Evolutionary conservation across 2,329 filamentous ascomycete genomes (phyloP).

Genomic region (Fusarium ramigenum): DNA sequence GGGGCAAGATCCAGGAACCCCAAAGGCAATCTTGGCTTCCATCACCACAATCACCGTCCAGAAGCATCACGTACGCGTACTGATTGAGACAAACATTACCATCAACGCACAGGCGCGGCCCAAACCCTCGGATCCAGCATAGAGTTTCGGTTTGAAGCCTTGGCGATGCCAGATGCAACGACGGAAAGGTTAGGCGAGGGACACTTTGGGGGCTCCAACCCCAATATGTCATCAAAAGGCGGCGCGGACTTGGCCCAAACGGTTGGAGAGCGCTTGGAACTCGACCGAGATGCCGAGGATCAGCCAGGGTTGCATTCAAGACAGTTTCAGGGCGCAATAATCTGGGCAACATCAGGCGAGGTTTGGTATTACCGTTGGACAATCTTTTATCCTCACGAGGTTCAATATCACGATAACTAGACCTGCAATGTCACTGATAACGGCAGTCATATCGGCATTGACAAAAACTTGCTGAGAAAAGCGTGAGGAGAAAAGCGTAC

Average conservation of each 20-base stretch:
- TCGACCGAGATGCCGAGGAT: conserved; percentile 15
- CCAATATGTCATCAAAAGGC: background rate
- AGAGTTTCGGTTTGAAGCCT: background rate
- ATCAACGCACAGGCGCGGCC: background rate
- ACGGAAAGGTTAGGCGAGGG: background rate
- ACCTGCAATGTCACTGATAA: background rate
- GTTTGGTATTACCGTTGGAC: background rate
- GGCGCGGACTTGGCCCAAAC: background rate
- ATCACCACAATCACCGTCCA: background rate
- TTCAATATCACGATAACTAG: background rate
- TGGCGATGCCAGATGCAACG: background rate
- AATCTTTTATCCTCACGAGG: background rate
- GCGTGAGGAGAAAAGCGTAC: background rate
- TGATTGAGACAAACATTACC: background rate
- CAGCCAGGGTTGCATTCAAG: background rate
- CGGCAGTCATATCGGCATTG: background rate
- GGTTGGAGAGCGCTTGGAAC: conserved; percentile 5
- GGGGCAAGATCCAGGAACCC: background rate
- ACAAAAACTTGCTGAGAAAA: background rate
- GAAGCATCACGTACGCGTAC: background rate
- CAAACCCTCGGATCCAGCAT: background rate
- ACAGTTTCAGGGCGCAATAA: background rate
- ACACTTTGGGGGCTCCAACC: conserved; percentile 18
- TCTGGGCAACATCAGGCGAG: background rate
- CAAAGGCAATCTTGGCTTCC: background rate